Conservation (phyloP, 257 asterid species). For the Knoxia roxburghii region DNA sequence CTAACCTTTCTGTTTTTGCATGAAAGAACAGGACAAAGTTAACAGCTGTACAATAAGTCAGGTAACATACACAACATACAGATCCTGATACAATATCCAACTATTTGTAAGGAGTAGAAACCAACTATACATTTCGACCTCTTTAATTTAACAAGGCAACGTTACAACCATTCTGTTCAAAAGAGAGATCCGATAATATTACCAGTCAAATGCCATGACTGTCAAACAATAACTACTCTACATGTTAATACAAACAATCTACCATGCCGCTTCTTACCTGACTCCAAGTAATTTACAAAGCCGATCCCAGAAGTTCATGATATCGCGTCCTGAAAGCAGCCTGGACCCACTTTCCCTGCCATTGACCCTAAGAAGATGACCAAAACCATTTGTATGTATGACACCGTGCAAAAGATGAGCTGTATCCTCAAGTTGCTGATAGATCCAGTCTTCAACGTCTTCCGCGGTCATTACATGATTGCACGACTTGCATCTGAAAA, state of each 20-base stretch:
- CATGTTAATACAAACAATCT: background rate
- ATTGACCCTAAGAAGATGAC: slow-evolving; percentile 91
- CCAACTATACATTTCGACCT: background rate
- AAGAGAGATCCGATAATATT: background rate
- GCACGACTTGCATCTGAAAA: slow-evolving; percentile 76
- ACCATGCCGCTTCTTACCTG: slow-evolving; percentile 39
- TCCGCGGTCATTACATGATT: slow-evolving; percentile 70
- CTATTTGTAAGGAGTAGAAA: background rate
- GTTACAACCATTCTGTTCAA: background rate
- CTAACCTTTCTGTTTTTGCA: slow-evolving; percentile 60
- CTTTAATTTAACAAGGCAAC: background rate
- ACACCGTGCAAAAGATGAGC: slow-evolving; percentile 87
- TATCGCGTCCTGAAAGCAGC: slow-evolving; percentile 68
- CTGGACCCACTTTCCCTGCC: slow-evolving; percentile 97
- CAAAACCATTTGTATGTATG: slow-evolving; percentile 80
- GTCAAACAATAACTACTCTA: background rate
- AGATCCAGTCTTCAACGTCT: slow-evolving; percentile 93
- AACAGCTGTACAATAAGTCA: background rate
- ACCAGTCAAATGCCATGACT: background rate
- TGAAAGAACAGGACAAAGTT: background rate
- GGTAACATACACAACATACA: background rate
- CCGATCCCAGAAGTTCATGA: slow-evolving; percentile 90
- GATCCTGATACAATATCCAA: background rate
- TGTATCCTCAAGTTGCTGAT: slow-evolving; percentile 82
- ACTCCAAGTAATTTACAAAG: slow-evolving; percentile 73